Evolutionary conservation across 1,284 basidiomycete genomes (phyloP).

Genomic region (Ceratobasidium sp.): DNA sequence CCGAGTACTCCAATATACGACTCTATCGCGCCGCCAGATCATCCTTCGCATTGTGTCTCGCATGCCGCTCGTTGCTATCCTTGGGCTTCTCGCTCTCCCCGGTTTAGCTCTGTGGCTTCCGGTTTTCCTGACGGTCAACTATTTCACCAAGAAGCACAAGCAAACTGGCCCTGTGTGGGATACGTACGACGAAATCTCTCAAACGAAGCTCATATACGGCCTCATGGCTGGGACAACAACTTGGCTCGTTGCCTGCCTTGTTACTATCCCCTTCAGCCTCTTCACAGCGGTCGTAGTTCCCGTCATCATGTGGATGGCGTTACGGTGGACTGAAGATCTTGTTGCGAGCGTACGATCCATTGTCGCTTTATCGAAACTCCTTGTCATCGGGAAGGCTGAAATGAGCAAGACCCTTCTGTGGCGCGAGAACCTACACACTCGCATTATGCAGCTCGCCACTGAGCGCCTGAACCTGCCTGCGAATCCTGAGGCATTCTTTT

Average conservation of each 20-base stretch:
- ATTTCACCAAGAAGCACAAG: slow-evolving; percentile 74
- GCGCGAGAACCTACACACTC: slow-evolving; percentile 66
- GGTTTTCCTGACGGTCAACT: slow-evolving; percentile 72
- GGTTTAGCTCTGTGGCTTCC: slow-evolving; percentile 84
- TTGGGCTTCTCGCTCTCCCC: slow-evolving; percentile 78
- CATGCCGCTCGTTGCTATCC: slow-evolving; percentile 68
- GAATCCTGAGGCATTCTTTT: slow-evolving; percentile 67
- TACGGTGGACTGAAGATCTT: slow-evolving; percentile 87
- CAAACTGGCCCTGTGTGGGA: slow-evolving; percentile 81
- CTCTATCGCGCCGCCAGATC: slow-evolving; percentile 34
- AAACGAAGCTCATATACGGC: slow-evolving; percentile 87
- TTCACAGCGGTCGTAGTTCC: slow-evolving; percentile 71
- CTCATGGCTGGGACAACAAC: slow-evolving; percentile 74
- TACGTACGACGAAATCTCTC: slow-evolving; percentile 87
- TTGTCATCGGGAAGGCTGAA: slow-evolving; percentile 62
- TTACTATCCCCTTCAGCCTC: slow-evolving; percentile 69
- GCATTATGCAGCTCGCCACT: slow-evolving; percentile 72
- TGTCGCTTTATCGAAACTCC: slow-evolving; percentile 67
- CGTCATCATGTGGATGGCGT: slow-evolving; percentile 82
- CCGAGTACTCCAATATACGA: slow-evolving; percentile 68
- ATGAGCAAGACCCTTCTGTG: slow-evolving; percentile 58
- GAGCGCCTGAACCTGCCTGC: slow-evolving; percentile 69
- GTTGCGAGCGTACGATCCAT: slow-evolving; percentile 79
- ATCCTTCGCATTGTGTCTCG: slow-evolving; percentile 72
- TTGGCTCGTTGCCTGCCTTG: slow-evolving; percentile 64